These are phyloP conservation scores for Megacollybia marginata DNA, from an alignment of 768 basidiomycete species.

Conservation along the genomic window DNA sequence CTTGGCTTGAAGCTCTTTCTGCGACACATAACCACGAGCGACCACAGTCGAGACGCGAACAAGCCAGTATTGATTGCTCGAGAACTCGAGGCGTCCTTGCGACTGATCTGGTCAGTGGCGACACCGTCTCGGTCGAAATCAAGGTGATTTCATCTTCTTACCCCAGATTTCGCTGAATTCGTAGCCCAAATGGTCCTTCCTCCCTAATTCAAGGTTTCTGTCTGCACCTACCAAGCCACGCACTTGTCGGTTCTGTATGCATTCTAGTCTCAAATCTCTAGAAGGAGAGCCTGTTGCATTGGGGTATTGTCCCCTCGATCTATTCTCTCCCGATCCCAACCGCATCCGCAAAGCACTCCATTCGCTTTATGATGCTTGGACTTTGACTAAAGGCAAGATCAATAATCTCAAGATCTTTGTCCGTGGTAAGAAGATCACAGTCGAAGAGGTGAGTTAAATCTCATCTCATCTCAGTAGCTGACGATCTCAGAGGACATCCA, in stretches of 20 bases:
- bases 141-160: constrained; percentile 53
- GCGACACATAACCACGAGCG: constrained; percentile 39
- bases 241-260: constrained; percentile 91
- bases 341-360: constrained; percentile 62
- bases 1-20: constrained; percentile 58
- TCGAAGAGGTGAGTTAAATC: constrained; percentile 42
- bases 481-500: background rate
- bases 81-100: constrained; percentile 61
- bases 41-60: constrained; percentile 45
- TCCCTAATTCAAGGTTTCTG: constrained; percentile 58
- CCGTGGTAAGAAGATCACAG: constrained; percentile 49
- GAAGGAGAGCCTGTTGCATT: constrained; percentile 29
- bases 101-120: constrained; percentile 67
- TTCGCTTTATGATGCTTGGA: constrained; percentile 71
- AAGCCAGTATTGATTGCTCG: constrained; percentile 51
- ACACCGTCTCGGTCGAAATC: constrained; percentile 76
- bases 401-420: constrained; percentile 86
- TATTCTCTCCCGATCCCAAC: constrained; percentile 65
- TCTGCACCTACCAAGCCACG: constrained; percentile 55
- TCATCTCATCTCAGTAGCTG: background rate
- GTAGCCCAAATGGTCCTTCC: constrained; percentile 97
- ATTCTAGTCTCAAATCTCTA: constrained; percentile 43
- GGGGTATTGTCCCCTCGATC: constrained; percentile 84
- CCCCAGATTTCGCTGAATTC: background rate
- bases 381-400: constrained; percentile 46